Conservation (phyloP, 1,139 yeast species). For the Suhomyces wounanorum region DNA sequence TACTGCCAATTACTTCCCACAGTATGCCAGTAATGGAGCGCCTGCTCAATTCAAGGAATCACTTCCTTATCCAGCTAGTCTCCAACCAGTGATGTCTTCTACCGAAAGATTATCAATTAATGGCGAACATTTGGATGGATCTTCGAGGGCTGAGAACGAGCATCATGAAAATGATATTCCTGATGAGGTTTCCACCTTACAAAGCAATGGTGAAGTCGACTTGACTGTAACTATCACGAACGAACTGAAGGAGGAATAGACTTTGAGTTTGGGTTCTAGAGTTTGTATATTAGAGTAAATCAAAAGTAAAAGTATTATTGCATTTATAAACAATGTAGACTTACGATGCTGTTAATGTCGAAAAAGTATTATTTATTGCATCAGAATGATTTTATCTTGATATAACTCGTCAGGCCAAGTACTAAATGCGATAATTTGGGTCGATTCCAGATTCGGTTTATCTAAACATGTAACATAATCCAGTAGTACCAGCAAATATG, state of each 20-base stretch:
- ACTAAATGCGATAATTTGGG: too few relatives aligned
- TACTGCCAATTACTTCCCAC: slow-evolving; percentile 24
- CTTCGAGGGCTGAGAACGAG: slow-evolving; percentile 1
- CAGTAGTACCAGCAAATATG: too few relatives aligned
- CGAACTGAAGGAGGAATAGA: not conserved
- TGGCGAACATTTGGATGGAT: slow-evolving; percentile 1
- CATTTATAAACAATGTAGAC: not conserved
- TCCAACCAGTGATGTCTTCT: slow-evolving; percentile 16
- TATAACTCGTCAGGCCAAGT: too few relatives aligned
- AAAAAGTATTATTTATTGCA: too few relatives aligned
- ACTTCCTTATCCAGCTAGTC: slow-evolving; percentile 19
- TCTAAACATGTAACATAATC: too few relatives aligned
- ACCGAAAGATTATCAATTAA: slow-evolving; percentile 9
- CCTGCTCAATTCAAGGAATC: slow-evolving; percentile 13
- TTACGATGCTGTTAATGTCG: not conserved
- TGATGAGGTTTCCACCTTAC: slow-evolving; percentile 21
- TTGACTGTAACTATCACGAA: slow-evolving; percentile 3
- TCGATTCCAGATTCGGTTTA: too few relatives aligned
- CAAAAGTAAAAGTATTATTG: not conserved
- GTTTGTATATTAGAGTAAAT: slow-evolving; percentile 1
- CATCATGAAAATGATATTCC: slow-evolving; percentile 6
- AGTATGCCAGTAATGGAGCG: slow-evolving; percentile 13
- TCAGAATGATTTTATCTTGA: too few relatives aligned
- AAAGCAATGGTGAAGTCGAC: slow-evolving; percentile 12
- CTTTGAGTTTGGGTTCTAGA: not conserved